These are phyloP conservation scores for Ophiocordyceps camponoti-floridani DNA, from an alignment of 2,329 filamentous ascomycete species.

Conservation along the genomic window DNA sequence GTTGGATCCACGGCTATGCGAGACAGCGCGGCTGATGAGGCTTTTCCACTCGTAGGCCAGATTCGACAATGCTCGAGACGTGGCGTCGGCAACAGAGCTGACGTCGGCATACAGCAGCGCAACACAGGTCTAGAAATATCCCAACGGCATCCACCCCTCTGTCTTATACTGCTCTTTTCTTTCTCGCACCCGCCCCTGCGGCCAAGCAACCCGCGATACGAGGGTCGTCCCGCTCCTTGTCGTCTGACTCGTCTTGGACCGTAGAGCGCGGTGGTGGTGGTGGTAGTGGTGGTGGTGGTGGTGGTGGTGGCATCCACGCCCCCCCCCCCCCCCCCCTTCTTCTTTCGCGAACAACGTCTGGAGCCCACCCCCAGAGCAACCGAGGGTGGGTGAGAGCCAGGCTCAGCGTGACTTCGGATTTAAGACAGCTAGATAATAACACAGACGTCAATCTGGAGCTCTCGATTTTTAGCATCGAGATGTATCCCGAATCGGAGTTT, in stretches of 20 bases:
- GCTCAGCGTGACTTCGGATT: constrained; percentile 17
- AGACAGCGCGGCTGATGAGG: neutral
- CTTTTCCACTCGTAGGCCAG: neutral
- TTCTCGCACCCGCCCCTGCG: neutral
- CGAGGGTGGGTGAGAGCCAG: constrained; percentile 8
- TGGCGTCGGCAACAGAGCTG: neutral
- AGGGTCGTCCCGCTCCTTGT: constrained; percentile 1
- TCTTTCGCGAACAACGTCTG: neutral
- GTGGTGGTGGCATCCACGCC: constrained; percentile 2
- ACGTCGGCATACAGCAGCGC: neutral
- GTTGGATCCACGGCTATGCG: too few relatives aligned
- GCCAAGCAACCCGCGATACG: neutral
- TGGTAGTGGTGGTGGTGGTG: too few relatives aligned
- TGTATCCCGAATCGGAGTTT: constrained; percentile 10
- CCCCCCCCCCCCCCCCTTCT: constrained; percentile 2
- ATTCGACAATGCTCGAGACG: neutral
- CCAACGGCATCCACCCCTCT: neutral
- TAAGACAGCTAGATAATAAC: constrained; percentile 15
- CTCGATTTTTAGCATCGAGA: constrained; percentile 8
- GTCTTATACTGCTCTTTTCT: constrained; percentile 1
- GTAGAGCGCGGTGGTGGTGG: neutral
- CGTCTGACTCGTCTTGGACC: constrained; percentile 2
- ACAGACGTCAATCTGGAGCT: constrained; percentile 3
- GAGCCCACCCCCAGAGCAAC: neutral
- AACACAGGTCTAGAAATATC: neutral